These are phyloP conservation scores for Hyparrhenia diplandra DNA, from an alignment of 176 grass and related monocot species.

Conservation along the genomic window DNA sequence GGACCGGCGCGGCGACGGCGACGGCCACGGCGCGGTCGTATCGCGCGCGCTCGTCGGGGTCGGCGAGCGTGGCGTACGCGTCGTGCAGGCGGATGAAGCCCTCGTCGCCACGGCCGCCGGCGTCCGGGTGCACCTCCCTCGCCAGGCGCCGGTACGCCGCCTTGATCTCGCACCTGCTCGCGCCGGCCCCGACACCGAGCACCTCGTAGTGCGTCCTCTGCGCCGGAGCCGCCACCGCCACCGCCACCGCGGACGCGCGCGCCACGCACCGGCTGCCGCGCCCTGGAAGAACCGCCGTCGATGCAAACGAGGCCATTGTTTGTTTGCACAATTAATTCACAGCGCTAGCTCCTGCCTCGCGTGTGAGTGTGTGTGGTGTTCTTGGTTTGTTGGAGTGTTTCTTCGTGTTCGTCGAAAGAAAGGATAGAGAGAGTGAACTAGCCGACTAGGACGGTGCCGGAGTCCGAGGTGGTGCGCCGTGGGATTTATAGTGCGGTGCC, in stretches of 20 bases:
- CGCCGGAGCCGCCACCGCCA: neutral
- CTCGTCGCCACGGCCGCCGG: slow-evolving; percentile 5
- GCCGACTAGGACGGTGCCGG: neutral
- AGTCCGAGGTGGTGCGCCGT: neutral
- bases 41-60: slow-evolving; percentile 56
- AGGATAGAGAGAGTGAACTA: too few relatives aligned
- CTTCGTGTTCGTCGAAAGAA: neutral
- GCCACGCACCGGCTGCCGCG: neutral
- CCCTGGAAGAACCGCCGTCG: neutral
- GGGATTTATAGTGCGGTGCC: slow-evolving; percentile 1
- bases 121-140: slow-evolving; percentile 68
- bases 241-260: neutral
- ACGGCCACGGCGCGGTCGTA: slow-evolving; percentile 48
- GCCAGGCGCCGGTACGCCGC: slow-evolving; percentile 64
- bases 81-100: slow-evolving; percentile 71
- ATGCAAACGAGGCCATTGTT: slow-evolving; percentile 6
- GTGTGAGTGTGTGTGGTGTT: neutral
- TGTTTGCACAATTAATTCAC: neutral
- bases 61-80: slow-evolving; percentile 65
- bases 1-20: neutral
- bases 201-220: slow-evolving; percentile 61
- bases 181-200: slow-evolving; percentile 36
- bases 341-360: too few relatives aligned
- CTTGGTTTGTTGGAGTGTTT: neutral
- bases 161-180: slow-evolving; percentile 60